Conservation (phyloP, 192 early-diverging fungal species). For the Mortierella alpina region DNA sequence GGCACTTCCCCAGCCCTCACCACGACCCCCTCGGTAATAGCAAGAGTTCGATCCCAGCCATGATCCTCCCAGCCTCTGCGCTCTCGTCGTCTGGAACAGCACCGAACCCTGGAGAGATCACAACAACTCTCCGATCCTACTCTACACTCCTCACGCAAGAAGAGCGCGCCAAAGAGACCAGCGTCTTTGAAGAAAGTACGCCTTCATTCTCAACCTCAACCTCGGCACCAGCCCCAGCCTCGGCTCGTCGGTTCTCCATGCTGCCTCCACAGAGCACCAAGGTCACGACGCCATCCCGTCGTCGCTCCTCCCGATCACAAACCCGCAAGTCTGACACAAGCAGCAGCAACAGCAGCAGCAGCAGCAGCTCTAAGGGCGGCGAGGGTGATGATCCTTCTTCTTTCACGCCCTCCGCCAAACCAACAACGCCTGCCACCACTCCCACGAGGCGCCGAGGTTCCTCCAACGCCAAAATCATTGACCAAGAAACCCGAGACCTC, state of each 20-base stretch:
- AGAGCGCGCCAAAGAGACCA: conserved; percentile 6
- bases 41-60: conserved; percentile 38
- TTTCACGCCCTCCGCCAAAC: not conserved
- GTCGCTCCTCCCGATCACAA: conserved; percentile 14
- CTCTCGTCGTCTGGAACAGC: conserved; percentile 1
- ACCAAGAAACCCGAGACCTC: conserved; percentile 69
- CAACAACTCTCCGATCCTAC: conserved; percentile 12
- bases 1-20: conserved; percentile 41
- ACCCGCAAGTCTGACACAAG: conserved; percentile 5
- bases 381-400: no score
- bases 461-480: conserved; percentile 40
- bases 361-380: not conserved
- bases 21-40: conserved; percentile 1
- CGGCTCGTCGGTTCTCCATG: conserved; percentile 39
- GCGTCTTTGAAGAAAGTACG: no score
- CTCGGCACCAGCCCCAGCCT: conserved; percentile 28
- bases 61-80: conserved; percentile 46
- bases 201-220: no score
- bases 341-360: conserved; percentile 4
- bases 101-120: not conserved
- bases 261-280: conserved; percentile 32
- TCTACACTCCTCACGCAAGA: conserved; percentile 19
- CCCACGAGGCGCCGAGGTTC: conserved; percentile 25
- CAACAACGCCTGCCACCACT: not conserved
- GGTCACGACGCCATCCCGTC: not conserved